A percentile compares a stretch with the other conserved stretches of the same genome.
Evolutionary conservation across 2,329 filamentous ascomycete species (phyloP).

Genomic region (Endoconidiophora laricicola): DNA sequence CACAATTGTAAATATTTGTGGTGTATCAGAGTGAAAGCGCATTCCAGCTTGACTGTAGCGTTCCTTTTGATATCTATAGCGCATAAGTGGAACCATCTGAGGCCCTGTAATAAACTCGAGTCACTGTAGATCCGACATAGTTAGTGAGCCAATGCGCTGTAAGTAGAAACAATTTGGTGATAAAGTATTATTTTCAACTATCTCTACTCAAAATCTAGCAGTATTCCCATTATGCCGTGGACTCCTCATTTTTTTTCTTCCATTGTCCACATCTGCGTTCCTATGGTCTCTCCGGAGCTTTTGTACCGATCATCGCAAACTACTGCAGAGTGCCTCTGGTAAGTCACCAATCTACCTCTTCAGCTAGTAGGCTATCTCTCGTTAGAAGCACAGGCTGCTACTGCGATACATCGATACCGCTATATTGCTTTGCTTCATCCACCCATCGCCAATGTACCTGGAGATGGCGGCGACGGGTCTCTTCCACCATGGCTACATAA

Average conservation of each 20-base stretch:
- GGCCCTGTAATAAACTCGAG: no score
- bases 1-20: constrained; percentile 8
- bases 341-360: not conserved
- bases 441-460: not conserved
- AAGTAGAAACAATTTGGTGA: not conserved
- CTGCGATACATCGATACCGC: constrained; percentile 1
- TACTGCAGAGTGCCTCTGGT: constrained; percentile 2
- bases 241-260: constrained; percentile 11
- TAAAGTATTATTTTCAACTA: no score
- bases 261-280: constrained; percentile 4
- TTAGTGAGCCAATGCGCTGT: not conserved
- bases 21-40: not conserved
- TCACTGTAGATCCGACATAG: no score
- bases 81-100: not conserved
- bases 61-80: not conserved
- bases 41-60: constrained; percentile 1
- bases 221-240: constrained; percentile 1
- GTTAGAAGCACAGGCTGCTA: not conserved
- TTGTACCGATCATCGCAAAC: constrained; percentile 7
- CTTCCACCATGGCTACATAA: no score
- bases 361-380: not conserved
- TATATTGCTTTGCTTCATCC: not conserved
- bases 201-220: not conserved
- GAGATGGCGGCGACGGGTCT: no score
- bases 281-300: constrained; percentile 1